Evolutionary conservation across 257 asterid genomes (phyloP).

Genomic region (Solanum bulbocastanum): DNA sequence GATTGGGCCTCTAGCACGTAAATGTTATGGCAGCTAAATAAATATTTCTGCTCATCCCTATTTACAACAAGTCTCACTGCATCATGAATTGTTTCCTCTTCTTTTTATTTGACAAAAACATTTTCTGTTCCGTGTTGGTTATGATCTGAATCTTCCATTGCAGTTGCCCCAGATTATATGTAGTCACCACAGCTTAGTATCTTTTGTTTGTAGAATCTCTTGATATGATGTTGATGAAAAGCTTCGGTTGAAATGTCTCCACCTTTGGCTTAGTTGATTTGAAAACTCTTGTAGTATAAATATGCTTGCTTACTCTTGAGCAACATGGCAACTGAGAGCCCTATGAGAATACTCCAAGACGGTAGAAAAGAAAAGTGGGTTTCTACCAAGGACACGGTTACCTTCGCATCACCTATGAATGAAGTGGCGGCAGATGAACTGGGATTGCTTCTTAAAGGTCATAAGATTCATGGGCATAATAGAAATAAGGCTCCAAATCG

Average conservation of each 20-base stretch:
- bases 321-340: conserved; percentile 78
- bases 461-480: conserved; percentile 27
- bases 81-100: background rate
- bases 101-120: background rate
- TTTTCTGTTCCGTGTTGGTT: background rate
- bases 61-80: background rate
- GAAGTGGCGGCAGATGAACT: conserved; percentile 48
- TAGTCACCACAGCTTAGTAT: background rate
- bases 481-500: conserved; percentile 48
- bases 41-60: background rate
- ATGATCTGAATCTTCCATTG: background rate
- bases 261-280: background rate
- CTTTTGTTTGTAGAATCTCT: background rate
- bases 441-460: conserved; percentile 54
- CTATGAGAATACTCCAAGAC: conserved; percentile 57
- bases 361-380: conserved; percentile 49
- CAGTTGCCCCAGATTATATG: background rate
- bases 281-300: conserved; percentile 8
- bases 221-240: conserved; percentile 1
- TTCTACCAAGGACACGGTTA: conserved; percentile 36
- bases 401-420: conserved; percentile 28
- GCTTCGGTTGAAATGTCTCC: background rate
- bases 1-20: background rate
- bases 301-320: background rate
- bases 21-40: background rate